Base-by-base conservation (phyloP, 176 grass and related monocot species). In the Oropetium thomaeum region DNA sequence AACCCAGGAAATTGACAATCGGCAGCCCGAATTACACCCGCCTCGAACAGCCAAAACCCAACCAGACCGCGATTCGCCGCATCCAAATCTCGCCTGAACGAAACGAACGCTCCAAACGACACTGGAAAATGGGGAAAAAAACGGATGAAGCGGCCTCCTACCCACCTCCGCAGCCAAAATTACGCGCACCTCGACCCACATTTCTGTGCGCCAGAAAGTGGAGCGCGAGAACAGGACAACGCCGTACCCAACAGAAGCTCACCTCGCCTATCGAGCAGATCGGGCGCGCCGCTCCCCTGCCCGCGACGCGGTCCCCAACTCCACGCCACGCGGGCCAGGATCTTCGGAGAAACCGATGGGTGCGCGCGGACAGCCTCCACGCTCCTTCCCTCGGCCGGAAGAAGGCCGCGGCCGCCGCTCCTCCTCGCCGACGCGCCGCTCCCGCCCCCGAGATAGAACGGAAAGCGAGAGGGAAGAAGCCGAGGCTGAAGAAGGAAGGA, bases 391-490 rank as follows among this genome's bases (percentile, higher is more conserved):
- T 25, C 12, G 45, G 25, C 30, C 7, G 32, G 54, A 57, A 40
- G 39, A 7, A 42, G 4, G 53, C 25, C 34, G 35, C 39, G 35
- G 2, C 8, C 45, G 15, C 48, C 48, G 34, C 5, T 11, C 52
- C 65, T 25, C 39, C 13, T 38, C 19, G 39, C 39, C 23, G 40
- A 6, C 2, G 22, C n/a, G 14, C 30, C 28, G 19, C 45, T 16
- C 23, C 54, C 68, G 43, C 71, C 33, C 64, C 65, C 42, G 65
- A 77, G 53, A 26, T 12, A 6, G 6, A 13, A 30, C 23, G 10
- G 23, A 76, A 83, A 76, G 72, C 31, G 69, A 81, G 62, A 59
- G 71, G 51, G 35, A 48, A 48, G 49, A n/a, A n/a, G n/a, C n/a
- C 28, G 2, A 55, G 17, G 19, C 31, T 58, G 23, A 26, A 25